Base-by-base conservation (phyloP, 2,329 filamentous ascomycete genomes). In the Calonectria pseudoturangicola region DNA sequence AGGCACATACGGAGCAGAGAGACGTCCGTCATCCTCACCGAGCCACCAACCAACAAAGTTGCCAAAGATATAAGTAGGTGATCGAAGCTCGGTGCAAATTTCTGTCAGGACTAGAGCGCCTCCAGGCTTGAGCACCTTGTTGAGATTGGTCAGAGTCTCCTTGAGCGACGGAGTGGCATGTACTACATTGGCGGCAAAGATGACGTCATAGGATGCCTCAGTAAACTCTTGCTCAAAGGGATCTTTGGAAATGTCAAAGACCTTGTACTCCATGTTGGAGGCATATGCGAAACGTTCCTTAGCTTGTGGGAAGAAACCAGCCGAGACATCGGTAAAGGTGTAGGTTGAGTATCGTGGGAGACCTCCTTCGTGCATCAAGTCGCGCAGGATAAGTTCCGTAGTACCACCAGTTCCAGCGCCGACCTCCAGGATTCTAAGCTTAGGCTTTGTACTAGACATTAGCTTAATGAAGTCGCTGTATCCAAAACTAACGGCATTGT, bases 361-460 rank as follows among this genome's bases (percentile, higher is more conserved):
- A 10, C 75, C 74, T 30, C 70, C 64, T 1, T 66, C 60, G 28
- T 72, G 58, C 10, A 50, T 64, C 3, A 81, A 73, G 12, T 70
- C 68, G 2, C 70, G 63, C 3, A 88, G 75, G 6, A 88, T 77
- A 1, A 66, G 68, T 2, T 80, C 75, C 0, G 84, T 84, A 9
- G 83, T 79, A 10, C 79, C 80, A 6, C 85, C 84, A 0, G 83
- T 87, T 1, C 85, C 85, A 1, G 83, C 84, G 2, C 85, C 86
- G 18, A 87, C 79, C 68, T 87, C 86, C 0, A 87, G 77, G 47
- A 87, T 80, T 4, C 81, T 78, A 12, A 86, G 75, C 13, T 77
- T 75, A 5, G 78, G 76, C 5, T 77, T 79, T 2, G 75, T 80
- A 76, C 79, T 45, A 67, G 77, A 58, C 48, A 82, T 28, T 69